phyloP scores from a whole-genome alignment of 2,329 filamentous ascomycete species.

The Pseudocercospora crystallina region DNA sequence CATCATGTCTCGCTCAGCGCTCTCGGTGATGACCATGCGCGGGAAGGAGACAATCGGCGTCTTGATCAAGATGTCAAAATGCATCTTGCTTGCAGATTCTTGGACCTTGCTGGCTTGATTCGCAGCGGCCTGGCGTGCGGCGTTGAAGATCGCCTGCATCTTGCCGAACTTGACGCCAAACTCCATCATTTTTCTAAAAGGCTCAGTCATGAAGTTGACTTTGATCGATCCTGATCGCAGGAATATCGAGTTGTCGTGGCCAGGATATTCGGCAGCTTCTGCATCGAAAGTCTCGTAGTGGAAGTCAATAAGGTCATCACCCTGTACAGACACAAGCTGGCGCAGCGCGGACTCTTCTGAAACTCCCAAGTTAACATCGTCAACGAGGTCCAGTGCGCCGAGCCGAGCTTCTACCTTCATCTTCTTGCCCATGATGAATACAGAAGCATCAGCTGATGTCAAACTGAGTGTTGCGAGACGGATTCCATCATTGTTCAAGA shows the following conservation, averaged over 20 bases:
- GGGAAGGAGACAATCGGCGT: slow-evolving; percentile 97
- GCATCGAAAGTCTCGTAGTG: slow-evolving; percentile 94
- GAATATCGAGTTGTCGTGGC: slow-evolving; percentile 89
- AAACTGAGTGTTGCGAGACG: slow-evolving; percentile 88
- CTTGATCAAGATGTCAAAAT: slow-evolving; percentile 89
- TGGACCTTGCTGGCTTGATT: slow-evolving; percentile 93
- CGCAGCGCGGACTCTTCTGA: slow-evolving; percentile 77
- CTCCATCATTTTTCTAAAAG: slow-evolving; percentile 95
- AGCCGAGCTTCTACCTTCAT: slow-evolving; percentile 86
- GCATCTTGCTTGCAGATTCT: slow-evolving; percentile 83
- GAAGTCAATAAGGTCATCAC: slow-evolving; percentile 93
- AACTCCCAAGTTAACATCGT: slow-evolving; percentile 91
- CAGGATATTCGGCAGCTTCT: slow-evolving; percentile 75
- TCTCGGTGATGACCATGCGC: slow-evolving; percentile 68
- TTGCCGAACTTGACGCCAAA: slow-evolving; percentile 98
- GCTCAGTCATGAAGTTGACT: slow-evolving; percentile 94
- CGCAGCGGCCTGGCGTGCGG: slow-evolving; percentile 88
- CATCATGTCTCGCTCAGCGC: slow-evolving; percentile 73
- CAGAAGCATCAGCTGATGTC: slow-evolving; percentile 85
- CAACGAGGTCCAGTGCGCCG: slow-evolving; percentile 82
- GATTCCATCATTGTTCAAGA: slow-evolving; percentile 97
- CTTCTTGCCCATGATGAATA: slow-evolving; percentile 80
- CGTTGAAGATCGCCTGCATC: slow-evolving; percentile 99
- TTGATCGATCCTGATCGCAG: slow-evolving; percentile 92
- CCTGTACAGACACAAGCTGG: slow-evolving; percentile 89